A percentile compares a stretch with the other conserved stretches of the same genome.
phyloP scores from a whole-genome alignment of 371 early-diverging fungal species.

The Funneliformis caledonium region DNA sequence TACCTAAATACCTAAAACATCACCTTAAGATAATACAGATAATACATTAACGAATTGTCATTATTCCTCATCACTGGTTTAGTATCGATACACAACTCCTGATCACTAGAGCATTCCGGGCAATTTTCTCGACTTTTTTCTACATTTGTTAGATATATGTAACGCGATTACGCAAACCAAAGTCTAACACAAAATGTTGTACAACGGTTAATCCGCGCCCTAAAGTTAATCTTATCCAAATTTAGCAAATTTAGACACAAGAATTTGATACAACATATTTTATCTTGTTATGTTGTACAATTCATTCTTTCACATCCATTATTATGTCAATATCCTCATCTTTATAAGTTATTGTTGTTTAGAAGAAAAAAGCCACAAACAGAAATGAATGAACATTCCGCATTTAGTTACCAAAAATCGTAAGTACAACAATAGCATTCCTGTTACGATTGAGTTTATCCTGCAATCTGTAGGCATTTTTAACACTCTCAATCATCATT shows the following conservation, averaged over 20 bases:
- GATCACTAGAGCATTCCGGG: not conserved
- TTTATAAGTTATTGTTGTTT: not conserved
- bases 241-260: not conserved
- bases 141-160: not conserved
- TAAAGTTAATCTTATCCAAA: not conserved
- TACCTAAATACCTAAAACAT: not conserved
- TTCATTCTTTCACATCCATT: not conserved
- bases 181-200: not conserved
- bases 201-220: not conserved
- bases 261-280: not conserved
- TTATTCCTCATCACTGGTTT: conserved; percentile 1
- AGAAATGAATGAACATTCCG: not conserved
- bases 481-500: not conserved
- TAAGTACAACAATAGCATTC: not conserved
- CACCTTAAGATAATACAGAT: not conserved
- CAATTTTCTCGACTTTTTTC: not conserved
- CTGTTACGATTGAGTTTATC: not conserved
- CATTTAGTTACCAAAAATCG: not conserved
- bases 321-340: not conserved
- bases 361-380: not conserved
- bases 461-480: not conserved
- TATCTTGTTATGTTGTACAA: not conserved
- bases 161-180: not conserved
- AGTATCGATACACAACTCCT: not conserved
- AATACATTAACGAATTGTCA: not conserved